These are phyloP conservation scores for Platismatia glauca DNA, from an alignment of 495 filamentous ascomycete genomes.

Conservation along the genomic window DNA sequence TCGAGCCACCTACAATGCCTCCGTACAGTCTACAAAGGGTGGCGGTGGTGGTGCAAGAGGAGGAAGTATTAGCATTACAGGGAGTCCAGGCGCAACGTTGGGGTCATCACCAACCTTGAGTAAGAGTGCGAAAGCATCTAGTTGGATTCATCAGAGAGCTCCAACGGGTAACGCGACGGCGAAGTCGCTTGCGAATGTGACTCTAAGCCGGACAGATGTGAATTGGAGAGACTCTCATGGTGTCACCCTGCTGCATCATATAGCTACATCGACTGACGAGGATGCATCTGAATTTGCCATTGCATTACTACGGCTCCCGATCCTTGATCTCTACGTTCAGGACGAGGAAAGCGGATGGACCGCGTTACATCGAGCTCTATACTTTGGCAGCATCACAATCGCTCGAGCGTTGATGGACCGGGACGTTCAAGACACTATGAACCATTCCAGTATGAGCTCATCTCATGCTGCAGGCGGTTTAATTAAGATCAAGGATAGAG, in stretches of 20 bases:
- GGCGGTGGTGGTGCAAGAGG: conserved; percentile 30
- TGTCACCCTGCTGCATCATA: conserved; percentile 75
- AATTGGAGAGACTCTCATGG: conserved; percentile 74
- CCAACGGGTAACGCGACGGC: not conserved
- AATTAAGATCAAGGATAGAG: conserved; percentile 91
- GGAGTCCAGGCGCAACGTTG: conserved; percentile 40
- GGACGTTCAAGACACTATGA: conserved; percentile 57
- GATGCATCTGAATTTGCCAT: conserved; percentile 62
- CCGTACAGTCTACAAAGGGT: conserved; percentile 21
- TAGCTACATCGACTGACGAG: conserved; percentile 62
- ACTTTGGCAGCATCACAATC: conserved; percentile 83
- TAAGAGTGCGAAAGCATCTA: conserved; percentile 35
- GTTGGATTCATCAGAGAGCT: conserved; percentile 25
- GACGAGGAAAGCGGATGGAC: conserved; percentile 96
- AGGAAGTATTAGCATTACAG: conserved; percentile 33
- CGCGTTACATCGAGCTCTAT: conserved; percentile 82
- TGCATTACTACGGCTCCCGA: conserved; percentile 68
- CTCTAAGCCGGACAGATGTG: conserved; percentile 60
- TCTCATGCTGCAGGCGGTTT: conserved; percentile 49
- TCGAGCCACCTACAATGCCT: conserved; percentile 46
- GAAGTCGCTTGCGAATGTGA: conserved; percentile 13
- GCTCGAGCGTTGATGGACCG: conserved; percentile 70
- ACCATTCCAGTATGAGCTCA: conserved; percentile 38
- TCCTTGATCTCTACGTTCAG: conserved; percentile 76
- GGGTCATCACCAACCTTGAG: conserved; percentile 40